Percentiles rank a stretch among this genome's conserved stretches.
These are phyloP conservation scores for Rhizopogon rudus DNA, from an alignment of 768 basidiomycete species.

Conservation along the genomic window DNA sequence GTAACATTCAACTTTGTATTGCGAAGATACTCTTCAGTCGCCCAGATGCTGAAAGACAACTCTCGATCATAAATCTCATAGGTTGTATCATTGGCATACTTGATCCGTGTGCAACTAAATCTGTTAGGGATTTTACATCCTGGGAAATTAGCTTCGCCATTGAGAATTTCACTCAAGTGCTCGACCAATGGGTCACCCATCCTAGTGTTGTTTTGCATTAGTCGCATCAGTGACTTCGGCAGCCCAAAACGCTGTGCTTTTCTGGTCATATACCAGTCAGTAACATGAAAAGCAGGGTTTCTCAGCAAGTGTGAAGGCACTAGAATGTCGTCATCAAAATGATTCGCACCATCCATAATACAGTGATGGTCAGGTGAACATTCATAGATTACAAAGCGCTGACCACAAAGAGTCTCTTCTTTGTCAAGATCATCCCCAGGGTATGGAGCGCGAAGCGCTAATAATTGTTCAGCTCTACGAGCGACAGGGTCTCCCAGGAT, in stretches of 20 bases:
- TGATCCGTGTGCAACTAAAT: too few species aligned
- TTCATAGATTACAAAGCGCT: neutral
- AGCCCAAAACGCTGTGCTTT: too few species aligned
- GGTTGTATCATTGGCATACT: too few species aligned
- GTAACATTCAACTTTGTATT: neutral
- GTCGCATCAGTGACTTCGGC: too few species aligned
- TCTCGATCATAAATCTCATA: neutral
- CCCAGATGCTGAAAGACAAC: neutral
- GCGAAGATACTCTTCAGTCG: rapidly evolving
- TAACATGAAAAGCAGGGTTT: too few species aligned
- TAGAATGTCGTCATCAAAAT: neutral
- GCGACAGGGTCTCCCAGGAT: neutral
- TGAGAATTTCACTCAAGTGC: too few species aligned
- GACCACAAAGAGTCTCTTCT: neutral
- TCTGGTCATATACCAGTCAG: too few species aligned
- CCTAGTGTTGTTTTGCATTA: too few species aligned
- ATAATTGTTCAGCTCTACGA: neutral
- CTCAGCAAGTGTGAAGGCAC: too few species aligned
- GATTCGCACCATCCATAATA: neutral
- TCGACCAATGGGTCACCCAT: too few species aligned
- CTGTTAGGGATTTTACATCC: too few species aligned
- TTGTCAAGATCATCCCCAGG: neutral
- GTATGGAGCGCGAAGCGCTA: neutral
- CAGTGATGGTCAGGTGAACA: neutral
- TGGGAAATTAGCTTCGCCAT: too few species aligned